Evolutionary conservation across 2,329 filamentous ascomycete species (phyloP), one percentile per base, ranked within the genome.

Genomic region (Neurospora sp.): DNA sequence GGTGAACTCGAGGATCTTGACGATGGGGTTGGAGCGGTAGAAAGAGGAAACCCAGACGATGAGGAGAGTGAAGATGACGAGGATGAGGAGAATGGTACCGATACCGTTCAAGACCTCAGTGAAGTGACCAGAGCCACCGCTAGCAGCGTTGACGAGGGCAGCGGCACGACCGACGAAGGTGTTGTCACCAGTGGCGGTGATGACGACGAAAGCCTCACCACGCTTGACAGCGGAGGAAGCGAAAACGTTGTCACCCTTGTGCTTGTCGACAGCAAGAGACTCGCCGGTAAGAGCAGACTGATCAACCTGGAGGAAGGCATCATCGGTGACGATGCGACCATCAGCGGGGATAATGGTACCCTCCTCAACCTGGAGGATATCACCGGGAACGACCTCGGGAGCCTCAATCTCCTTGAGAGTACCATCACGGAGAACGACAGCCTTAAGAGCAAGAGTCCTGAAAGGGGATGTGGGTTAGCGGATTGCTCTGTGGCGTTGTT

Each of bases 271-370:
- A 75, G 93, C 92, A 71, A 97, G 89, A 74, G 93, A 97, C 83
- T 97, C 93, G 76, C 93, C 93, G 71, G 93, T 97, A 79, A 97
- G 93, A 79, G 92, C 89, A 71, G 93, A 96, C 84, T 97, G 93
- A 81, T 97, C 93, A 73, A 97, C 91, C 83, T 97, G 93, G 72
- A 95, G 86, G 84, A 93, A 93, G 72, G 92, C 91, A 79, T 90
- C 89, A 76, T 94, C 90, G 77, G 92, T 93, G 73, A 96, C 89
- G 76, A 97, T 90, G 74, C 90, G 90, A 75, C 93, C 93, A 81
- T 97, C 93, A 74, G 93, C 93, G 73, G 93, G 92, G 75, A 97
- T 92, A 76, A 97, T 96, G 73, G 92, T 95, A 82, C 93, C 93
- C 87, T 96, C 93, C 81, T 97, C 92, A 73, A 97, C 87, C 81